Percentiles rank a stretch among this genome's conserved stretches.
phyloP scores from a whole-genome alignment of 441 rosid species.

The Gossypium trilobum region DNA sequence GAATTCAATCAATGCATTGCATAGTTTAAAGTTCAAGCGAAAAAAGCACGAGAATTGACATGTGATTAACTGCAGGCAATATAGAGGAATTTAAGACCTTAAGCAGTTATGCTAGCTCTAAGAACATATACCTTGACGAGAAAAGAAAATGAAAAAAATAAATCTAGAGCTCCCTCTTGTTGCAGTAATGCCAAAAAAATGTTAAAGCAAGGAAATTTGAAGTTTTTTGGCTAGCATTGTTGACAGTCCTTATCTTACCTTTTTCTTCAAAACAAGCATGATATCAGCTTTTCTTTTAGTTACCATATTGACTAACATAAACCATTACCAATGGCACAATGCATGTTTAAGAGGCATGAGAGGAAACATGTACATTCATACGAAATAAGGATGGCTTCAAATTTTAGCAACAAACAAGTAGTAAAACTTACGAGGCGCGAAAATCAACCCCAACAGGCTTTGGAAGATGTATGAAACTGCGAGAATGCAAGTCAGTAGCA shows the following conservation, averaged over 20 bases:
- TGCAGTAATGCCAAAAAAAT: background rate
- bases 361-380: background rate
- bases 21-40: background rate
- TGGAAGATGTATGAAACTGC: conserved; percentile 75
- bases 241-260: background rate
- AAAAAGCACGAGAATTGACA: background rate
- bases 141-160: background rate
- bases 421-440: conserved; percentile 76
- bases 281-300: background rate
- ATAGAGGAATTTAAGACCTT: background rate
- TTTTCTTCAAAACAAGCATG: background rate
- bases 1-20: background rate
- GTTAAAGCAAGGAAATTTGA: background rate
- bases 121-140: background rate
- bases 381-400: background rate
- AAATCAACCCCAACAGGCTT: conserved; percentile 92
- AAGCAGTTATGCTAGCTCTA: background rate
- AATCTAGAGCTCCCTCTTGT: background rate
- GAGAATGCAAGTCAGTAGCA: conserved; percentile 84
- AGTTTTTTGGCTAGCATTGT: background rate
- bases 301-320: background rate
- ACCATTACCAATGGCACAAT: background rate
- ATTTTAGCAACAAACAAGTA: background rate
- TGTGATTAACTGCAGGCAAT: background rate
- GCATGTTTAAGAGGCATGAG: background rate